These are phyloP conservation scores for Eucalyptus grandis DNA, from an alignment of 345 rosid species.

Conservation along the genomic window DNA sequence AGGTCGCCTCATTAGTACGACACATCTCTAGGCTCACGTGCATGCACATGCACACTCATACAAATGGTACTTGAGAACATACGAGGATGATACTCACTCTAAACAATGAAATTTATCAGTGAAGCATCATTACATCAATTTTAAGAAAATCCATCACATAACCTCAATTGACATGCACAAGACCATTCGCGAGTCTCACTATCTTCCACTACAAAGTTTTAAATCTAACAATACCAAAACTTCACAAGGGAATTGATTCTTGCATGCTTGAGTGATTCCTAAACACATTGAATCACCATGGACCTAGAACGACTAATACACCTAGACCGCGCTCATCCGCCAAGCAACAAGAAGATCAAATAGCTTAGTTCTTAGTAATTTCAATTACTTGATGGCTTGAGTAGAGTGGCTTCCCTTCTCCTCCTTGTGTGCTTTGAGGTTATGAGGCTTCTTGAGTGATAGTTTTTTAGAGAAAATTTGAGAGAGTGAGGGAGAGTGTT, in stretches of 20 bases:
- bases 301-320: too few species aligned
- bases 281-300: too few species aligned
- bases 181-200: neutral
- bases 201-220: neutral
- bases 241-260: neutral
- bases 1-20: neutral
- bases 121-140: neutral
- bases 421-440: neutral
- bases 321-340: neutral
- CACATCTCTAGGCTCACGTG: neutral
- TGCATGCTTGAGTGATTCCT: neutral
- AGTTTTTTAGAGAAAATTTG: neutral
- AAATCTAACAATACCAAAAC: neutral
- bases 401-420: neutral
- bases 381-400: neutral
- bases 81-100: neutral
- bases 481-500: neutral
- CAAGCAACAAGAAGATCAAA: neutral
- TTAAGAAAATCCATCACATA: too few species aligned
- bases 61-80: neutral
- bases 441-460: neutral
- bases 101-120: neutral
- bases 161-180: neutral
- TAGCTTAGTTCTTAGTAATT: neutral
- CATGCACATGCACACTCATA: neutral